phyloP scores from a whole-genome alignment of 1,139 yeast genomes.

The Debaryomycetaceae sp. region DNA sequence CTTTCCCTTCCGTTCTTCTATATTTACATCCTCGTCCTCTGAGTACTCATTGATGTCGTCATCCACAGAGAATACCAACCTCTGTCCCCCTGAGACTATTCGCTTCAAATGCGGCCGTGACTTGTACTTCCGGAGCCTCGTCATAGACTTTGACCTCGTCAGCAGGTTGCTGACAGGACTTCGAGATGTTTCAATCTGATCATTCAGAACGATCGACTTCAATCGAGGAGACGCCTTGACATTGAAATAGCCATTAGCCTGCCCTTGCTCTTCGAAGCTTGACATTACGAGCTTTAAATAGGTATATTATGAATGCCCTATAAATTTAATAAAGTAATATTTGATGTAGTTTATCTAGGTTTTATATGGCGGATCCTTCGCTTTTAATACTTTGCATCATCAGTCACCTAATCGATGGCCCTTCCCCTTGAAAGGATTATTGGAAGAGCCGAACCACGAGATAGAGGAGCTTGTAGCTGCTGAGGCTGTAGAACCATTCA shows the following conservation, averaged over 20 bases:
- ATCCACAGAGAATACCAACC: constrained; percentile 64
- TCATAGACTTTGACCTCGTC: constrained; percentile 12
- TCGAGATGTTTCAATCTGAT: constrained; percentile 3
- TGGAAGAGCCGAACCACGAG: constrained; percentile 16
- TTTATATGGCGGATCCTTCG: neutral
- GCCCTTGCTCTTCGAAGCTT: constrained; percentile 1
- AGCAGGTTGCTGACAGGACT: constrained; percentile 7
- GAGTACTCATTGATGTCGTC: constrained; percentile 52
- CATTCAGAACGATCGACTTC: constrained; percentile 1
- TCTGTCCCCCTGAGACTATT: constrained; percentile 16
- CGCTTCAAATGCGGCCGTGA: constrained; percentile 15
- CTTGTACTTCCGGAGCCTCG: constrained; percentile 16
- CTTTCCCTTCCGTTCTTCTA: constrained; percentile 27
- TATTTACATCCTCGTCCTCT: constrained; percentile 51
- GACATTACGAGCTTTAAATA: constrained; percentile 1
- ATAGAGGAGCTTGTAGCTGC: constrained; percentile 5
- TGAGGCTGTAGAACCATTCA: neutral
- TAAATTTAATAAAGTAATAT: too few species aligned
- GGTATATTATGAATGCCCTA: neutral
- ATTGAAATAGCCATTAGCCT: neutral
- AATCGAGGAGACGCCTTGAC: constrained; percentile 3
- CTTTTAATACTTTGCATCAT: neutral
- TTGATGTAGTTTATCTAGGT: neutral
- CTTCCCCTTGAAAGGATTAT: constrained; percentile 26
- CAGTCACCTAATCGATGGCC: constrained; percentile 34